Evolutionary conservation across 345 rosid genomes (phyloP).

Genomic region (Eucalyptus cloeziana): DNA sequence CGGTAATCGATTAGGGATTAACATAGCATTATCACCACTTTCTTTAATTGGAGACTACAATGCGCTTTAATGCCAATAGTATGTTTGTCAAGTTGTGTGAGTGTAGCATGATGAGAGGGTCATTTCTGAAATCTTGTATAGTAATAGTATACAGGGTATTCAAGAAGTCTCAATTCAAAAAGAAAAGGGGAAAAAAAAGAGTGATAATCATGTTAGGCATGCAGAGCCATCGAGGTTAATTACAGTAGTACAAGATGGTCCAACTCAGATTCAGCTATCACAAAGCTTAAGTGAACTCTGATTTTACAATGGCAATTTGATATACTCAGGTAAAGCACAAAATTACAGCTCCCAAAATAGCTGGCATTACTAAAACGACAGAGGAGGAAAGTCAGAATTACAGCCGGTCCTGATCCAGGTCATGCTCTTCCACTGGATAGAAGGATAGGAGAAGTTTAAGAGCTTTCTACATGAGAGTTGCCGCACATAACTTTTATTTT

Average conservation of each 20-base stretch:
- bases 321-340: constrained; percentile 36
- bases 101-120: background rate
- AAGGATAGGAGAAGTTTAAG: no score
- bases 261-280: background rate
- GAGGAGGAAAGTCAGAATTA: background rate
- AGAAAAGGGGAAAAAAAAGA: no score
- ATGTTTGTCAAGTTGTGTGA: background rate
- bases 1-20: background rate
- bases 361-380: background rate
- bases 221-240: background rate
- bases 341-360: background rate
- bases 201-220: background rate
- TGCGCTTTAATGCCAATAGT: background rate
- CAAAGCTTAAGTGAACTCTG: constrained; percentile 28
- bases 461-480: no score
- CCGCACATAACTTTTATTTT: background rate
- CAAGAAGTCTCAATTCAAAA: background rate
- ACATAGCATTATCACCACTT: background rate
- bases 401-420: background rate
- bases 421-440: background rate
- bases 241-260: background rate
- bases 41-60: background rate
- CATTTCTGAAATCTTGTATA: background rate
- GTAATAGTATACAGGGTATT: background rate
- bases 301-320: constrained; percentile 83